These are phyloP conservation scores for Gymnopilus junonius DNA, from an alignment of 768 basidiomycete species.

Conservation along the genomic window DNA sequence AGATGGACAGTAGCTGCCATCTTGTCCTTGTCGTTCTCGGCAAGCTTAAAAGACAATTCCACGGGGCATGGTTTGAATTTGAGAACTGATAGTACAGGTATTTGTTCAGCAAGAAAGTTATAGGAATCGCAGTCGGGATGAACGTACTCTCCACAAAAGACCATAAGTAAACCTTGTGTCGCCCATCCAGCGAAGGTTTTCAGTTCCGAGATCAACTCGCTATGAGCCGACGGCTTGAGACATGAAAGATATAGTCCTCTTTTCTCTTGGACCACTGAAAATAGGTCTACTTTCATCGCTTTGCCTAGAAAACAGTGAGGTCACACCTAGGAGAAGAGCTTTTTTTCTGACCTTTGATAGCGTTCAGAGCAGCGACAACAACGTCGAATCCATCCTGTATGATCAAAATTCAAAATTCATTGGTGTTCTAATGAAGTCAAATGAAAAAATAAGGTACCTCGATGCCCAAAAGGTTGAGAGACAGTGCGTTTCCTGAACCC, in stretches of 20 bases:
- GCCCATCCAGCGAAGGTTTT: constrained; percentile 86
- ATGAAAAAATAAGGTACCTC: constrained; percentile 41
- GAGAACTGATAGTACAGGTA: constrained; percentile 47
- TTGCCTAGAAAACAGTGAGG: constrained; percentile 55
- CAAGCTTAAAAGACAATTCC: constrained; percentile 71
- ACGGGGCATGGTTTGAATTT: constrained; percentile 65
- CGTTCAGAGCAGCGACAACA: constrained; percentile 70
- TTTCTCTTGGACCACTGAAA: constrained; percentile 70
- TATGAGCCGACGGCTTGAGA: constrained; percentile 83
- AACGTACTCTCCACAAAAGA: constrained; percentile 68
- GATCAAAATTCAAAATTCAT: constrained; percentile 10
- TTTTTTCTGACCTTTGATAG: constrained; percentile 68
- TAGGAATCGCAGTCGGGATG: not conserved
- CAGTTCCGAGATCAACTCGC: constrained; percentile 86
- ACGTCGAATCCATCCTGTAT: constrained; percentile 69
- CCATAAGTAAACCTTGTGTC: constrained; percentile 78
- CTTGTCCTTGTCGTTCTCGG: constrained; percentile 66
- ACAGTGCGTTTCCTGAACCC: constrained; percentile 80
- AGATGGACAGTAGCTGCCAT: constrained; percentile 62
- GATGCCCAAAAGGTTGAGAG: constrained; percentile 77
- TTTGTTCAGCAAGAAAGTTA: not conserved
- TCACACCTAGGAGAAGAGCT: not conserved
- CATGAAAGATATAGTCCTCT: constrained; percentile 76
- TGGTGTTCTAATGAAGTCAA: not conserved
- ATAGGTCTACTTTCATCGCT: constrained; percentile 76